A percentile compares a stretch with the other conserved stretches of the same genome.
These are phyloP conservation scores for Trametes sanguinea DNA, from an alignment of 768 basidiomycete genomes.

Conservation along the genomic window DNA sequence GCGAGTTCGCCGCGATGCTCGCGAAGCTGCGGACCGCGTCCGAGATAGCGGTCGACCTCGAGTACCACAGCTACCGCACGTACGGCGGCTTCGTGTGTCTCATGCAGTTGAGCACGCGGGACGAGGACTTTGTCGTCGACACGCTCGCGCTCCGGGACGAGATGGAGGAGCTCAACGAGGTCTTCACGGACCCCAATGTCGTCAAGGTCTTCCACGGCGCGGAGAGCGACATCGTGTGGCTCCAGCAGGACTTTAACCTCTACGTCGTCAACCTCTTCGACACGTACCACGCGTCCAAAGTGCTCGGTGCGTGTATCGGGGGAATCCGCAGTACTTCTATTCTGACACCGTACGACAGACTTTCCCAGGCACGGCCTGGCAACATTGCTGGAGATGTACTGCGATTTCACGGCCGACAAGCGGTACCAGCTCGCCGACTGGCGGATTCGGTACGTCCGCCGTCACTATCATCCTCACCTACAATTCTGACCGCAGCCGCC, in stretches of 20 bases:
- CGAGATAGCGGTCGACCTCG: constrained; percentile 92
- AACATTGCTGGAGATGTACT: constrained; percentile 82
- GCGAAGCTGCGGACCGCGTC: constrained; percentile 59
- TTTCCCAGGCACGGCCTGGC: constrained; percentile 86
- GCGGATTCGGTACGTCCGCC: constrained; percentile 76
- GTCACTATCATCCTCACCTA: not conserved
- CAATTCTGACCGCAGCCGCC: not conserved
- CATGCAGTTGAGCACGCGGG: constrained; percentile 87
- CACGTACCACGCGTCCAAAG: constrained; percentile 91
- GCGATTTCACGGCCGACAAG: constrained; percentile 90
- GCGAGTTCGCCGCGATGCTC: constrained; percentile 66
- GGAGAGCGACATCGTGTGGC: constrained; percentile 91
- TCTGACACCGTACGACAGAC: constrained; percentile 43
- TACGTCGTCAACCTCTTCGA: constrained; percentile 97
- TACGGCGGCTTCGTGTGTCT: constrained; percentile 89
- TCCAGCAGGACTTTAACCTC: constrained; percentile 93
- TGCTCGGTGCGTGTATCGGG: constrained; percentile 54
- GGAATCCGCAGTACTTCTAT: not conserved
- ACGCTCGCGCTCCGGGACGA: constrained; percentile 73
- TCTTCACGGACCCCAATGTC: constrained; percentile 81
- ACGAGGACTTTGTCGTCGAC: constrained; percentile 88
- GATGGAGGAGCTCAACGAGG: constrained; percentile 73
- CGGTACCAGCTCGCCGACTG: constrained; percentile 97
- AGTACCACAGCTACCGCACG: constrained; percentile 88
- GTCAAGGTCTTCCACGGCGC: constrained; percentile 97